These are phyloP conservation scores for Dioscorea alata DNA, from an alignment of 106 monocot species.

Conservation along the genomic window DNA sequence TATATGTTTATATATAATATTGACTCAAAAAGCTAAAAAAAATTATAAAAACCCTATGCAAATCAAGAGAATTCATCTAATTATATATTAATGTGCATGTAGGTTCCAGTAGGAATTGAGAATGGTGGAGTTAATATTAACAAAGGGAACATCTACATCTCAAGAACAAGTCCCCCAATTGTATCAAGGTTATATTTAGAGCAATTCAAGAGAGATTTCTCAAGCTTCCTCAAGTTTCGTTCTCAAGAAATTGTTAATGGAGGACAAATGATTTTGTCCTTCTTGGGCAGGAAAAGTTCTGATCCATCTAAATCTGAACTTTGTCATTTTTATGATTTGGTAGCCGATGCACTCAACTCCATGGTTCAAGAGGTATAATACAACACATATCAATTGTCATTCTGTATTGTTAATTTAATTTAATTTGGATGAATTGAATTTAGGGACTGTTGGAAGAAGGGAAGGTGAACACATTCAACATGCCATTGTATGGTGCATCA, in stretches of 20 bases:
- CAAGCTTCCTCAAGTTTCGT: conserved; percentile 7
- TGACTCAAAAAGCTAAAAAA: too few species aligned
- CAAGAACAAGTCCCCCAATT: conserved; percentile 1
- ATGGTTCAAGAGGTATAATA: conserved; percentile 31
- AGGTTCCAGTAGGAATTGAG: conserved; percentile 12
- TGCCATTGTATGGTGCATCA: conserved; percentile 11
- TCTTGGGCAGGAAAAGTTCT: conserved; percentile 13
- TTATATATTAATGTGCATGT: not conserved
- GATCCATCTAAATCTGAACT: conserved; percentile 4
- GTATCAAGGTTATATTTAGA: conserved; percentile 2
- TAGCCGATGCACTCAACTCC: conserved; percentile 21
- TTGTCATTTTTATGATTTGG: not conserved
- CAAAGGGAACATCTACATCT: conserved; percentile 12
- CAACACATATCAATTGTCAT: too few species aligned
- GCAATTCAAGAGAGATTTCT: conserved; percentile 28
- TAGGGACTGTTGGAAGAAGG: too few species aligned
- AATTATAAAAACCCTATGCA: too few species aligned
- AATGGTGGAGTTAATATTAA: not conserved
- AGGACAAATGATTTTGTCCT: conserved; percentile 20
- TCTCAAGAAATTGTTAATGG: conserved; percentile 12
- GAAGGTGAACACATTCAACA: not conserved
- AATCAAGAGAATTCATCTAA: too few species aligned
- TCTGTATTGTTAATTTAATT: too few species aligned
- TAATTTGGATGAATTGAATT: too few species aligned
- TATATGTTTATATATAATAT: too few species aligned